These are phyloP conservation scores for Chiua virens DNA, from an alignment of 768 basidiomycete genomes.

Conservation along the genomic window DNA sequence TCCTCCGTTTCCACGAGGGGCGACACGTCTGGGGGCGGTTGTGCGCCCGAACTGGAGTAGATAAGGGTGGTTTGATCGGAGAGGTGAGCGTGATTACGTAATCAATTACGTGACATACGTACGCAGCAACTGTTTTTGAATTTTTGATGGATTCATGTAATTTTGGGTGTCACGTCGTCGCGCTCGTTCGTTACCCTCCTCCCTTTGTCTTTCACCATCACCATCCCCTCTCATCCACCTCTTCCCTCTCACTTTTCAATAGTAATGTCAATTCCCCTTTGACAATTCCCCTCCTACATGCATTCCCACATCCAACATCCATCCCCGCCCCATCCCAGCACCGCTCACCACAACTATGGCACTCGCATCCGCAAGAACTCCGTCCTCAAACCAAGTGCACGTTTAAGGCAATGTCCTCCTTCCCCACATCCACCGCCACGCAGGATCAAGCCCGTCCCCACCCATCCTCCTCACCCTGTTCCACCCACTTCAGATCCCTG, in stretches of 20 bases:
- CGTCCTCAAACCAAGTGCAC: constrained; percentile 50
- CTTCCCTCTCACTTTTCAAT: constrained; percentile 11
- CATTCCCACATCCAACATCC: constrained; percentile 9
- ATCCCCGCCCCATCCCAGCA: constrained; percentile 5
- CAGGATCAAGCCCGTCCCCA: constrained; percentile 33
- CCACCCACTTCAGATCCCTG: constrained; percentile 16
- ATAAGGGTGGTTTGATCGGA: constrained; percentile 24
- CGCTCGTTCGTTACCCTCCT: constrained; percentile 22
- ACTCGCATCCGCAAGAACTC: constrained; percentile 56
- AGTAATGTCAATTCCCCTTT: constrained; percentile 20
- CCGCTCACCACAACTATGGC: constrained; percentile 44
- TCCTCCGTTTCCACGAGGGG: too few species aligned
- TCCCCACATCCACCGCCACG: constrained; percentile 34
- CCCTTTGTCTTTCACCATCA: constrained; percentile 31
- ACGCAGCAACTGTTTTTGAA: constrained; percentile 34
- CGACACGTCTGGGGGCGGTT: neutral
- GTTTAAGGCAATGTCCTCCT: constrained; percentile 47
- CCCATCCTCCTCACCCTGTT: constrained; percentile 20
- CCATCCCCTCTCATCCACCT: constrained; percentile 31
- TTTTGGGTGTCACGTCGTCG: constrained; percentile 30
- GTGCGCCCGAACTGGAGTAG: constrained; percentile 4
- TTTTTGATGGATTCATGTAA: constrained; percentile 33
- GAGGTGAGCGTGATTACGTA: constrained; percentile 24
- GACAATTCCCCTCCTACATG: too few species aligned
- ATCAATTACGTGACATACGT: constrained; percentile 29